Percentiles rank a stretch among this genome's conserved stretches.
Evolutionary conservation across 345 rosid genomes (phyloP).

Genomic region (Aegle marmelos): DNA sequence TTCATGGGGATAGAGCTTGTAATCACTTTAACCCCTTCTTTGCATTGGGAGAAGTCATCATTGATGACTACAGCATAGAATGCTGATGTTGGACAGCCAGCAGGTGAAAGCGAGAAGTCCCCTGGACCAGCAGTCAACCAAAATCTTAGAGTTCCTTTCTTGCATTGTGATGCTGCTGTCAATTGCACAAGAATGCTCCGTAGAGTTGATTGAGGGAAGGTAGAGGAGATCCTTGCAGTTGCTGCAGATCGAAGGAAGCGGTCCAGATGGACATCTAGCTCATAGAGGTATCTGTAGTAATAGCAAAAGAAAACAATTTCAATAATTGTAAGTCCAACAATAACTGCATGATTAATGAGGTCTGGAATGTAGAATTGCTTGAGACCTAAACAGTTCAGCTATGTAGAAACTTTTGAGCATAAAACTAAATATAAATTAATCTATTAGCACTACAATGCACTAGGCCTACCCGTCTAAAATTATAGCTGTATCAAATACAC

Average conservation of each 20-base stretch:
- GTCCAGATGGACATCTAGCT: slow-evolving; percentile 61
- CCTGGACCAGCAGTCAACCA: slow-evolving; percentile 77
- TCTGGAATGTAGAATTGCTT: neutral
- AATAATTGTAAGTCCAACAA: neutral
- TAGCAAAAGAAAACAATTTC: neutral
- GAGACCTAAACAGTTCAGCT: neutral
- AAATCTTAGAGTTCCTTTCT: slow-evolving; percentile 58
- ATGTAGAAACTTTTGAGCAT: neutral
- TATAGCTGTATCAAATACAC: slow-evolving; percentile 69
- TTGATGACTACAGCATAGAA: slow-evolving; percentile 70
- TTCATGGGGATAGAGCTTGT: slow-evolving; percentile 68
- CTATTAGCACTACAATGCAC: neutral
- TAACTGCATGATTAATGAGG: neutral
- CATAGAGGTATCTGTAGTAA: slow-evolving; percentile 50
- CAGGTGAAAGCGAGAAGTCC: slow-evolving; percentile 60
- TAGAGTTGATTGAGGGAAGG: slow-evolving; percentile 57
- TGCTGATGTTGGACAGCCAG: slow-evolving; percentile 53
- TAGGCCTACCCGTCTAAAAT: slow-evolving; percentile 53
- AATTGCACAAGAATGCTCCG: slow-evolving; percentile 59
- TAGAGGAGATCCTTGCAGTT: slow-evolving; percentile 50
- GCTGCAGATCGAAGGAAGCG: slow-evolving; percentile 62
- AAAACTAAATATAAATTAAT: neutral
- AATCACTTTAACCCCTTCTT: slow-evolving; percentile 58
- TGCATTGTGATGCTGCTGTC: slow-evolving; percentile 51
- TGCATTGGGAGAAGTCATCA: slow-evolving; percentile 44